Conservation (phyloP, 441 rosid genomes). For the Corymbia citriodora region DNA sequence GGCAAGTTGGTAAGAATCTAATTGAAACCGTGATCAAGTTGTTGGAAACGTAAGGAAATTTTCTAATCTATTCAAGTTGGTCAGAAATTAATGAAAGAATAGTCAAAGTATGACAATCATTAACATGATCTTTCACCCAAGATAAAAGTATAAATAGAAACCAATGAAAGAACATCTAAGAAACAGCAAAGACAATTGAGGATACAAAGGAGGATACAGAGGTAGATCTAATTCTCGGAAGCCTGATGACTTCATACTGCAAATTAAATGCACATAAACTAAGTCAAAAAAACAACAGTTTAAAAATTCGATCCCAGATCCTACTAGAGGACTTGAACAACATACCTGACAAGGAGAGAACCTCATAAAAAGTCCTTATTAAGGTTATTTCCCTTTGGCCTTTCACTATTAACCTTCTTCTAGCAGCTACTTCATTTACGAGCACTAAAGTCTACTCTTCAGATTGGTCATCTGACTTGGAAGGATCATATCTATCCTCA, state of each 20-base stretch:
- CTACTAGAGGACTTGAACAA: neutral
- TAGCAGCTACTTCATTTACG: conserved; percentile 8
- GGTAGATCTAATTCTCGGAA: conserved; percentile 41
- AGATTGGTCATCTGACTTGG: conserved; percentile 25
- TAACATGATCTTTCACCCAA: neutral
- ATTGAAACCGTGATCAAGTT: neutral
- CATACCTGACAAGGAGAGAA: conserved; percentile 21
- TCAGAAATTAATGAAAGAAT: neutral
- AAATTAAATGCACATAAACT: conserved; percentile 23
- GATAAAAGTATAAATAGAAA: neutral
- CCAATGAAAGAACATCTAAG: neutral
- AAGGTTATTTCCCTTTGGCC: conserved; percentile 1
- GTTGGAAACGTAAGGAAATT: neutral
- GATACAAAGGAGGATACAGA: conserved; percentile 96
- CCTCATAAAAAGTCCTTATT: neutral
- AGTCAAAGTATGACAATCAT: neutral
- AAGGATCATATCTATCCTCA: conserved; percentile 82
- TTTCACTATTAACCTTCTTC: conserved; percentile 1
- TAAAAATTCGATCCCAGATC: neutral
- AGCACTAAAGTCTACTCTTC: conserved; percentile 2
- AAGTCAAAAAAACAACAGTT: conserved; percentile 13
- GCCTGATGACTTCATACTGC: conserved; percentile 67
- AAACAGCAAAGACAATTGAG: conserved; percentile 23
- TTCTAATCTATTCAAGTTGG: neutral
- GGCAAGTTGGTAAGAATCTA: neutral